Conservation (phyloP, 1,139 yeast species). For the Groenewaldozyma sp. region DNA sequence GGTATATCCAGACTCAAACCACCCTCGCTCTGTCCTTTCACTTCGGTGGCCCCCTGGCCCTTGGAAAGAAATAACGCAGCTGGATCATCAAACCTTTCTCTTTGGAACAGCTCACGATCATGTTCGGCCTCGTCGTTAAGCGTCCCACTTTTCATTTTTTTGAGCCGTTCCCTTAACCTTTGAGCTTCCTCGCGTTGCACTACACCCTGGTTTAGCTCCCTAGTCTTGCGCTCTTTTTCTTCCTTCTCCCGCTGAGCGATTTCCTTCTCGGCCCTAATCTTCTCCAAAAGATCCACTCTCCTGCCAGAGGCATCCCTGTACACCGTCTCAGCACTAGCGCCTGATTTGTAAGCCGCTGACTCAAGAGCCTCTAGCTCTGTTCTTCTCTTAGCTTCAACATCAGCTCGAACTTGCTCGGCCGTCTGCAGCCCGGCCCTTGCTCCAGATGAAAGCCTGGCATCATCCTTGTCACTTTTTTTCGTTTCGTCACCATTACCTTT, state of each 20-base stretch:
- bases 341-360: slow-evolving; percentile 8
- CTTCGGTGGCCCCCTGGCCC: not conserved
- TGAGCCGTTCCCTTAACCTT: slow-evolving; percentile 23
- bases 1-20: slow-evolving; percentile 24
- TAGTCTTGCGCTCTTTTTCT: slow-evolving; percentile 26
- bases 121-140: slow-evolving; percentile 31
- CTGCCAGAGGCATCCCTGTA: slow-evolving; percentile 55
- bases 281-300: slow-evolving; percentile 35
- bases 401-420: slow-evolving; percentile 32
- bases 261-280: slow-evolving; percentile 24
- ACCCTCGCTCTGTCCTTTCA: not conserved
- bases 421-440: slow-evolving; percentile 41
- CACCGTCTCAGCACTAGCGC: slow-evolving; percentile 34
- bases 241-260: slow-evolving; percentile 27
- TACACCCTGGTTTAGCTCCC: slow-evolving; percentile 37
- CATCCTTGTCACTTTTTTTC: slow-evolving; percentile 1
- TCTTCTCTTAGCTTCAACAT: slow-evolving; percentile 26
- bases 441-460: slow-evolving; percentile 31
- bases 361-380: slow-evolving; percentile 19
- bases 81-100: slow-evolving; percentile 59
- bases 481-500: too few relatives aligned
- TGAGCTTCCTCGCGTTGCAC: slow-evolving; percentile 32
- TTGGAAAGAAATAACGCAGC: slow-evolving; percentile 38
- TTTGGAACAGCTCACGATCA: slow-evolving; percentile 31
- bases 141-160: slow-evolving; percentile 26